Evolutionary conservation across 768 basidiomycete species (phyloP).

Genomic region (Rubroboletus pulcherrimus): DNA sequence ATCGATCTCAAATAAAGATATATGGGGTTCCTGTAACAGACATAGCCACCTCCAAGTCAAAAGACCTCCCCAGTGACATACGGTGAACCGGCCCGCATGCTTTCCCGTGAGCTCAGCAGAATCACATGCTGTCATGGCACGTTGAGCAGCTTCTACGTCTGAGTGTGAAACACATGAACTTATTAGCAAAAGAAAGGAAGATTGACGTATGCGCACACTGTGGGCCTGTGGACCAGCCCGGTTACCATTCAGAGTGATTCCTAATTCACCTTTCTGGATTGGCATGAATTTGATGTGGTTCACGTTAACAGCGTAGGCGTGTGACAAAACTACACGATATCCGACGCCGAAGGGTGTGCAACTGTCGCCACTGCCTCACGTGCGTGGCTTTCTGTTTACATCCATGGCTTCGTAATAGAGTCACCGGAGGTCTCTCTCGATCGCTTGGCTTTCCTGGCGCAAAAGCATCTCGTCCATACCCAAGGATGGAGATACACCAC

Average conservation of each 20-base stretch:
- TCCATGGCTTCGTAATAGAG: constrained; percentile 66
- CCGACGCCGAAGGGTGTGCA: constrained; percentile 47
- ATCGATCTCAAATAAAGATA: constrained; percentile 61
- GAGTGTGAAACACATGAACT: neutral
- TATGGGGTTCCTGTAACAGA: constrained; percentile 53
- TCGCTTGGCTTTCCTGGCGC: constrained; percentile 70
- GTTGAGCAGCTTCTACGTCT: constrained; percentile 66
- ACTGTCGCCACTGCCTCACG: neutral
- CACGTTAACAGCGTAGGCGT: constrained; percentile 61
- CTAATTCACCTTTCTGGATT: constrained; percentile 61
- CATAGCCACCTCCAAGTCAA: neutral
- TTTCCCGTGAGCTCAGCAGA: constrained; percentile 17
- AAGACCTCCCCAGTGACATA: constrained; percentile 26
- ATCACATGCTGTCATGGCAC: constrained; percentile 44
- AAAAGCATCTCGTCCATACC: constrained; percentile 69
- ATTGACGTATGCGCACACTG: constrained; percentile 34
- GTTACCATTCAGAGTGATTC: constrained; percentile 78
- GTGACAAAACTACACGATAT: constrained; percentile 64
- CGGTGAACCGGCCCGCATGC: constrained; percentile 53
- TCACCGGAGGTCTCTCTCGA: constrained; percentile 53
- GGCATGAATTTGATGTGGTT: constrained; percentile 67
- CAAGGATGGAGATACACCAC: constrained; percentile 65
- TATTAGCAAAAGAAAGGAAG: neutral
- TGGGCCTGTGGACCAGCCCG: constrained; percentile 71
- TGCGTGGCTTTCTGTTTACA: constrained; percentile 39